Conservation (phyloP, 2,329 filamentous ascomycete species). For the Fusarium sp. region DNA sequence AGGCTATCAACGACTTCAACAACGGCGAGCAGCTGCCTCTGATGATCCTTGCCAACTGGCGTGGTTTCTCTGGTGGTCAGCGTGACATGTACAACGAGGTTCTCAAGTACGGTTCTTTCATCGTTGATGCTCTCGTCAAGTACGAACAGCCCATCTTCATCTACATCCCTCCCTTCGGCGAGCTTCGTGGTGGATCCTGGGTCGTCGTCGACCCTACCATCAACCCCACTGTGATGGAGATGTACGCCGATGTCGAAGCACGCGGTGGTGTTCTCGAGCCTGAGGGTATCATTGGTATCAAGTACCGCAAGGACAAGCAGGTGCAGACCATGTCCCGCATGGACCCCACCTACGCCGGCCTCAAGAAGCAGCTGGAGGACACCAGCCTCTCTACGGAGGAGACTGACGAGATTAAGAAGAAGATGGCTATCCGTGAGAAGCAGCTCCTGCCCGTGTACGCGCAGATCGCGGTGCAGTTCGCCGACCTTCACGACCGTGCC, state of each 20-base stretch:
- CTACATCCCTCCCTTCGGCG: constrained; percentile 96
- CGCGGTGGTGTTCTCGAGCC: constrained; percentile 98
- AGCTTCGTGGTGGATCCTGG: constrained; percentile 98
- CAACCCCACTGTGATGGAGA: constrained; percentile 96
- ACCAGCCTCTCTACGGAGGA: constrained; percentile 74
- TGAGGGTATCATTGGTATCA: constrained; percentile 98
- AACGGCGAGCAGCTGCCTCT: constrained; percentile 96
- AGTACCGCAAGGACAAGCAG: constrained; percentile 97
- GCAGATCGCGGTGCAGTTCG: constrained; percentile 96
- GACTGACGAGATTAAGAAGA: constrained; percentile 78
- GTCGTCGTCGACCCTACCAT: constrained; percentile 99
- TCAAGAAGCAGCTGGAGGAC: constrained; percentile 79
- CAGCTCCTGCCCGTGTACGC: constrained; percentile 90
- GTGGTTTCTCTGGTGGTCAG: constrained; percentile 99
- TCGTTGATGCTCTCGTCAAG: constrained; percentile 97
- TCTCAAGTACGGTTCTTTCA: constrained; percentile 98
- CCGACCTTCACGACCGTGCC: constrained; percentile 94
- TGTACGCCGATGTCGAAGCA: constrained; percentile 96
- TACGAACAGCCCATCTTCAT: constrained; percentile 99
- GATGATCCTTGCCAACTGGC: constrained; percentile 99
- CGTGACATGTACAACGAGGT: constrained; percentile 99
- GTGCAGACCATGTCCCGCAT: constrained; percentile 96
- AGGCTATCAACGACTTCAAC: constrained; percentile 99
- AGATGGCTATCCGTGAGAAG: constrained; percentile 88
- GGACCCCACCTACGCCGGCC: constrained; percentile 81